A percentile compares a stretch with the other conserved stretches of the same genome.
phyloP scores from a whole-genome alignment of 169 alveolate genomes.

The Babesia ovata region DNA sequence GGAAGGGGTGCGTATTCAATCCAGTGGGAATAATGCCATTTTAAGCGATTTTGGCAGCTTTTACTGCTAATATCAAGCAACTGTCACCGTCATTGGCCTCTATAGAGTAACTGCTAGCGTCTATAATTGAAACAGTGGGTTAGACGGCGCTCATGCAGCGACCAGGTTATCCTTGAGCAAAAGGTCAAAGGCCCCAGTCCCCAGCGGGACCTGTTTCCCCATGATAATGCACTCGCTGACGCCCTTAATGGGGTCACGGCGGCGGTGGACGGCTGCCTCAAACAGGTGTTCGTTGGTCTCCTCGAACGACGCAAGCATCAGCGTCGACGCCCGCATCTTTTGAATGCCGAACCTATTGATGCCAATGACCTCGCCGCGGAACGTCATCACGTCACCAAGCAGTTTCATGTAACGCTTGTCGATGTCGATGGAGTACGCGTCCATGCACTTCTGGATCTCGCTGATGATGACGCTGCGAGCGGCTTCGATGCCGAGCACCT shows the following conservation, averaged over 20 bases:
- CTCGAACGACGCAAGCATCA: constrained; percentile 98
- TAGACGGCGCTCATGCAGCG: constrained; percentile 10
- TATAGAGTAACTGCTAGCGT: no score
- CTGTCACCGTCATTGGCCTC: no score
- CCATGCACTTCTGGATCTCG: constrained; percentile 92
- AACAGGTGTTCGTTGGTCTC: constrained; percentile 97
- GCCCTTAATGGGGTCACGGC: constrained; percentile 90
- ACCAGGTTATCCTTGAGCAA: constrained; percentile 43
- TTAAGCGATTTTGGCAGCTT: no score
- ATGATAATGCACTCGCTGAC: constrained; percentile 96
- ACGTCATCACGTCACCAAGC: constrained; percentile 97
- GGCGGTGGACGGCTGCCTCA: constrained; percentile 94
- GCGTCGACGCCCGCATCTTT: constrained; percentile 95
- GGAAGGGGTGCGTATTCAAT: no score
- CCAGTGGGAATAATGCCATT: no score
- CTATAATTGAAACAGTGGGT: background rate
- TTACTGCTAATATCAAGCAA: no score
- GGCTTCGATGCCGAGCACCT: constrained; percentile 95
- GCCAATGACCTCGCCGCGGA: constrained; percentile 93
- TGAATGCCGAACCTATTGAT: constrained; percentile 96
- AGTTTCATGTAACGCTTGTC: constrained; percentile 95
- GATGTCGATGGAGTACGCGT: constrained; percentile 91
- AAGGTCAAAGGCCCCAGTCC: constrained; percentile 95
- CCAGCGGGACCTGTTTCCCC: constrained; percentile 94
- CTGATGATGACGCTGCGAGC: constrained; percentile 92